phyloP scores from a whole-genome alignment of 225 moss, liverwort and hornwort genomes.

The Lunularia cruciata region DNA sequence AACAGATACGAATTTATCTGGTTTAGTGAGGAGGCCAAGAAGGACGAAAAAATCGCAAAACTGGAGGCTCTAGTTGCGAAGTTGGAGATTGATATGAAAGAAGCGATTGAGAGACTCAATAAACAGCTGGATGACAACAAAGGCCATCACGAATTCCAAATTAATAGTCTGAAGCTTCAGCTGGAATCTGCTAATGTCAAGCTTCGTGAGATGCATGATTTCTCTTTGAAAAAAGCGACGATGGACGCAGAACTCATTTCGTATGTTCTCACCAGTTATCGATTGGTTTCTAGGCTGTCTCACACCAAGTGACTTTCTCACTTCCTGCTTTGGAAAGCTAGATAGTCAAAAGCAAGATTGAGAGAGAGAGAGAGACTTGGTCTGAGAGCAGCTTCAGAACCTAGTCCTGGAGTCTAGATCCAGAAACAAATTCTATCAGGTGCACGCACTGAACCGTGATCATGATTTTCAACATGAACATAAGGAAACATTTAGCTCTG shows the following conservation, averaged over 20 bases:
- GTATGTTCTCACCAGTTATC: constrained; percentile 40
- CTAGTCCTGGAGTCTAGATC: constrained; percentile 1
- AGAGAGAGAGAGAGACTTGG: constrained; percentile 2
- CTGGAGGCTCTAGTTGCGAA: constrained; percentile 51
- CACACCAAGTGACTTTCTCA: not conserved
- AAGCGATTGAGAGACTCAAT: constrained; percentile 37
- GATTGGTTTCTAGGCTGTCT: constrained; percentile 2
- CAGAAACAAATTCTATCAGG: constrained; percentile 4
- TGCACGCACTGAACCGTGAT: not conserved
- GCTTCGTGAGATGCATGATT: constrained; percentile 74
- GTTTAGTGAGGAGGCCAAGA: constrained; percentile 62
- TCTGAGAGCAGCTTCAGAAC: not conserved
- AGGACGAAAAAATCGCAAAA: constrained; percentile 51
- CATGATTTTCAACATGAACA: not conserved
- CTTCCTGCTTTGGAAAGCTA: not conserved
- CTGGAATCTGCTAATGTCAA: constrained; percentile 65
- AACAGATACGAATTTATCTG: no score
- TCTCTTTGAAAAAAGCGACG: constrained; percentile 50
- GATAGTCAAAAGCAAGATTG: constrained; percentile 11
- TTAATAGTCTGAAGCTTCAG: constrained; percentile 67
- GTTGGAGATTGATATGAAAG: constrained; percentile 43
- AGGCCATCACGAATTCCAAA: constrained; percentile 60
- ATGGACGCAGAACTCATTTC: constrained; percentile 70
- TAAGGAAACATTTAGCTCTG: no score
- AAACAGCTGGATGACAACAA: constrained; percentile 58